Percentiles rank a stretch among this genome's conserved stretches.
These are phyloP conservation scores for Ogataea pignaliae DNA, from an alignment of 805 yeast species.

Conservation along the genomic window DNA sequence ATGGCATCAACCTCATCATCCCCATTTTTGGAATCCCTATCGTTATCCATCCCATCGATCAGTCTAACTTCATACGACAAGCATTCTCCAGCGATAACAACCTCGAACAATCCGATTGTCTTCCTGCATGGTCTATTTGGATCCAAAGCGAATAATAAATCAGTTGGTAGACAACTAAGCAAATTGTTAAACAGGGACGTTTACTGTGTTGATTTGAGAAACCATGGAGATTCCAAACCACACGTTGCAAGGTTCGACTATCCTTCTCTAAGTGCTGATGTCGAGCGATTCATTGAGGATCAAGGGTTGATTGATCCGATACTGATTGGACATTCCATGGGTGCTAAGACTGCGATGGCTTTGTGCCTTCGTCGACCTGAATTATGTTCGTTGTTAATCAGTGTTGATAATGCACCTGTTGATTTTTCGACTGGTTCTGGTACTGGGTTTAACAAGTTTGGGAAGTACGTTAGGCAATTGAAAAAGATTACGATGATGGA, in stretches of 20 bases:
- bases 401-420: slow-evolving; percentile 91
- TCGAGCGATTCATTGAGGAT: slow-evolving; percentile 61
- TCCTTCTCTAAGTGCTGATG: slow-evolving; percentile 78
- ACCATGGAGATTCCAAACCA: slow-evolving; percentile 85
- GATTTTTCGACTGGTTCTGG: slow-evolving; percentile 43
- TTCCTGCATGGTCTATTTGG: slow-evolving; percentile 91
- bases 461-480: slow-evolving; percentile 61
- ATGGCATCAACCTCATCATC: slow-evolving; percentile 13
- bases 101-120: slow-evolving; percentile 50
- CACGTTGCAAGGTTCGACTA: slow-evolving; percentile 69
- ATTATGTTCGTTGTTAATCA: slow-evolving; percentile 54
- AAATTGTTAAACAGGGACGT: slow-evolving; percentile 49
- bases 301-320: slow-evolving; percentile 46
- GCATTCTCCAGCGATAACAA: slow-evolving; percentile 18
- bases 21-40: slow-evolving; percentile 17
- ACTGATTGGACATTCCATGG: slow-evolving; percentile 83
- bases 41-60: slow-evolving; percentile 45
- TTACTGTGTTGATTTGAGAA: slow-evolving; percentile 73
- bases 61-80: slow-evolving; percentile 47
- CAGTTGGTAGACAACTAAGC: slow-evolving; percentile 63
- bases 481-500: slow-evolving; percentile 44
- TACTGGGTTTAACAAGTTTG: slow-evolving; percentile 45
- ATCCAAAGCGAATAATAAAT: slow-evolving; percentile 69
- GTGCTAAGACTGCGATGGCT: slow-evolving; percentile 93
- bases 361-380: slow-evolving; percentile 65